Base-by-base conservation (phyloP, 192 early-diverging fungal species). In the Entophlyctis luteolus region DNA sequence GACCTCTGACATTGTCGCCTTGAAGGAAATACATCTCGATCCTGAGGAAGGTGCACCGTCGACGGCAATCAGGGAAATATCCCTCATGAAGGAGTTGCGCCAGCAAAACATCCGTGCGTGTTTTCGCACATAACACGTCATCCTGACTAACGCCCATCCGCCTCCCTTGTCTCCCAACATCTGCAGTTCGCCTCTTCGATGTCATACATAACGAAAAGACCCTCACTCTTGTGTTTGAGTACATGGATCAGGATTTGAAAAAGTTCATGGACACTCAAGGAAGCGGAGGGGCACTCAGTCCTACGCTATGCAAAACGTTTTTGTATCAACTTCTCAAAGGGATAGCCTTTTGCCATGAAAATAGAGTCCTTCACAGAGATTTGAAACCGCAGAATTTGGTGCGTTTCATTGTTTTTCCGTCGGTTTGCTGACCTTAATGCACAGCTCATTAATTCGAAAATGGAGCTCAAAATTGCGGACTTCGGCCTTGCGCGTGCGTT, bases 61-160 rank as follows among this genome's bases (percentile, higher is more conserved):
- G 5, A 99, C 96, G 14, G 96, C 96, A 56, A 94, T 99, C 69
- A 84, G 96, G 35, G 96, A 99, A 80, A 98, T 99, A 68, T 96
- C 95, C 10, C 79, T 99, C 60, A 91, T 99, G 86, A 95, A 95
- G 71, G 96, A 99, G 75, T 81, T 99, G 52, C 85, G 88, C 55
- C 96, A 98, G 72, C 79, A 85, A 34, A 98, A 99, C 73, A 89
- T 96, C n/a, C n/a, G n/a, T n/a, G n/a, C n/a, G n/a, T n/a, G n/a
- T n/a, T n/a, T n/a, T 71, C 88, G 97, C 33, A 67, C 53, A 77
- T 83, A 36, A 34, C 67, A 50, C 10, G 12, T 45, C 12, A 28
- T 16, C 27, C 35, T 23, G 16, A n/a, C 33, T 59, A 39, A 23
- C 34, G 57, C 34, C n/a, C 27, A n/a, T n/a, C 14, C 37, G 16